Base-by-base conservation (phyloP, 108 stramenopile species). In the Pseudonitzschia pungens region DNA sequence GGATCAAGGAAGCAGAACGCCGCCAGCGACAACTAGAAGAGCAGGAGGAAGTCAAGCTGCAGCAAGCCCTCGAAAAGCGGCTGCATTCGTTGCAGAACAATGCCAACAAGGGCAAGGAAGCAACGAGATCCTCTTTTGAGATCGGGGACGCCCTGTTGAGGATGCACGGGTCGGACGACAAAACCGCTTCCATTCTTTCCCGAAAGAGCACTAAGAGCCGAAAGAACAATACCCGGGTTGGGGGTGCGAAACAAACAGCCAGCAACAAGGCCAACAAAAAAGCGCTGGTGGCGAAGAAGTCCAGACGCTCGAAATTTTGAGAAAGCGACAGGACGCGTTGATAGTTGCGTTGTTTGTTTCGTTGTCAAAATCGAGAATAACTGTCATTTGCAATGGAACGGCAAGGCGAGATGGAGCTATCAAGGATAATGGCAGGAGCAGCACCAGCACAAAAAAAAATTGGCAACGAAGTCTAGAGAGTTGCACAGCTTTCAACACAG, bases 161-260 rank as follows among this genome's bases (percentile, higher is more conserved):
- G 29, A 80, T 80, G 79, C 79, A 80, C 53, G 70, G 66, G 21
- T 15, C 36, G 12, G 79, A 80, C 50, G 65, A 53, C 1, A 48
- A 26, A 4, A 60, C 60, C n/a, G 36, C 40, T 0, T 40, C 36
- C 14, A 21, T 42, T 9, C 36, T 36, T 36, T 67, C 43, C 1
- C 43, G 36, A 51, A 67, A 67, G 42, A 50, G 8, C 28, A 62
- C 15, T 20, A 62, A 62, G 24, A 50, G 60, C 29, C 32, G 33
- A 41, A 40, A 33, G 57, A 31, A 26, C 57, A 26, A 58, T 27
- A 8, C 5, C 10, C 60, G 18, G 32, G 28, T 62, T 40, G 36
- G 36, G 2, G 36, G 36, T 36, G 36, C 36, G 6, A 36, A 36
- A 36, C 36, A 6, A 36, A 36, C 36, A 2, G 36, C 4, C 36